A percentile compares a stretch with the other conserved stretches of the same genome.
phyloP scores from a whole-genome alignment of 177 flowering plant genomes.

The Vitis hybrid region DNA sequence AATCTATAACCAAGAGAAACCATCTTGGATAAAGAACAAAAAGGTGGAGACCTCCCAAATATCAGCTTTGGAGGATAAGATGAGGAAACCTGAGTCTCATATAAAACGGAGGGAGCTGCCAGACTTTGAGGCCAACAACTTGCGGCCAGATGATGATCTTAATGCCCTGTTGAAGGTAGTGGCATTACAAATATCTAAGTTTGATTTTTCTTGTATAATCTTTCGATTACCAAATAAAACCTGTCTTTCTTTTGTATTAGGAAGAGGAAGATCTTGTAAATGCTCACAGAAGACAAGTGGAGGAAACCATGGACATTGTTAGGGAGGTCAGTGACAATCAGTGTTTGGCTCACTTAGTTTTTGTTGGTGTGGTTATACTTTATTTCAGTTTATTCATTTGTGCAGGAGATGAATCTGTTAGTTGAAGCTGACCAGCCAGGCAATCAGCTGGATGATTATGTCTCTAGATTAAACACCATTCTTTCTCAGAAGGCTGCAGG shows the following conservation, averaged over 20 bases:
- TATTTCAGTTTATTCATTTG: not conserved
- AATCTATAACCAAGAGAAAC: conserved; percentile 28
- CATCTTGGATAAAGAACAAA: conserved; percentile 17
- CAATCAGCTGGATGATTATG: conserved; percentile 69
- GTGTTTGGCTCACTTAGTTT: not conserved
- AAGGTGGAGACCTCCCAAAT: conserved; percentile 12
- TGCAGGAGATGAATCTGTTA: conserved; percentile 82
- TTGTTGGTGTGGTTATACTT: not conserved
- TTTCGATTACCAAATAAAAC: not conserved
- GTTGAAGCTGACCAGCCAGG: conserved; percentile 85
- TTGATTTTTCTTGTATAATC: not conserved
- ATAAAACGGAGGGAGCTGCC: conserved; percentile 19
- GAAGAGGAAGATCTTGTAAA: conserved; percentile 79
- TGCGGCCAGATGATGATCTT: conserved; percentile 33
- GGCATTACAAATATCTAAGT: not conserved
- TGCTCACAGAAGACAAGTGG: conserved; percentile 72
- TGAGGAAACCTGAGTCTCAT: conserved; percentile 15
- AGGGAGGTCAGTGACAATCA: conserved; percentile 51
- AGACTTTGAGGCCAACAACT: conserved; percentile 11
- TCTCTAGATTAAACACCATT: conserved; percentile 57
- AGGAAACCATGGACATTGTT: conserved; percentile 72
- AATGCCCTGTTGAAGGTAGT: conserved; percentile 56
- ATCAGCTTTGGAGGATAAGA: conserved; percentile 18
- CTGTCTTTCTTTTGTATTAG: conserved; percentile 28
- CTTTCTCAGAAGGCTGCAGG: conserved; percentile 81